These are phyloP conservation scores for Tylopilus sp. DNA, from an alignment of 1,284 basidiomycete species.

Conservation along the genomic window DNA sequence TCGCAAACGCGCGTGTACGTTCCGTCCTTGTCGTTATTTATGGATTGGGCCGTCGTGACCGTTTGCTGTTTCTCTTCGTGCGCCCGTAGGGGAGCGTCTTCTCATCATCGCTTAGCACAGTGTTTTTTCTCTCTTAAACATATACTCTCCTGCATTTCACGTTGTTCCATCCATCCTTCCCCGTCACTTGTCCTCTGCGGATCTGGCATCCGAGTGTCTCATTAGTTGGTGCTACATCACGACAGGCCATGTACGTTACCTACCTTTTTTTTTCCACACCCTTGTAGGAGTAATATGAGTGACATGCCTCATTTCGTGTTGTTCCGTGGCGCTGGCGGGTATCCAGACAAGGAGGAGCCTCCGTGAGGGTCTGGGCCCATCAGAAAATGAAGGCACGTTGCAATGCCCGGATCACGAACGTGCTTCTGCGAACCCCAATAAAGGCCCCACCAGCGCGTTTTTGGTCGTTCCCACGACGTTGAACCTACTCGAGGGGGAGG, in stretches of 20 bases:
- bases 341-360: too few species aligned
- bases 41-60: constrained; percentile 13
- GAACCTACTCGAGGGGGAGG: too few species aligned
- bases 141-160: constrained; percentile 23
- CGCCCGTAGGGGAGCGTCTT: constrained; percentile 2
- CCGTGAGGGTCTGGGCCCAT: too few species aligned
- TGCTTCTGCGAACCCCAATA: too few species aligned
- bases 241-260: constrained; percentile 20
- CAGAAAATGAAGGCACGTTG: too few species aligned
- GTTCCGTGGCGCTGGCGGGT: too few species aligned
- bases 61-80: not conserved
- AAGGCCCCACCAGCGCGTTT: too few species aligned
- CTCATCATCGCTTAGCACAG: constrained; percentile 18
- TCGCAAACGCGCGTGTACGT: constrained; percentile 9
- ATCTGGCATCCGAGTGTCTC: constrained; percentile 33
- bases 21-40: constrained; percentile 24
- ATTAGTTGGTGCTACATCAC: constrained; percentile 12
- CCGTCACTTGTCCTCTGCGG: constrained; percentile 6
- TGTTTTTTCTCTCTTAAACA: constrained; percentile 1
- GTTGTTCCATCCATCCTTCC: not conserved
- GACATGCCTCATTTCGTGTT: not conserved
- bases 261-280: not conserved
- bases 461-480: too few species aligned
- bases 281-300: constrained; percentile 11
- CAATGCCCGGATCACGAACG: too few species aligned